Percentiles rank a stretch among this genome's conserved stretches.
These are phyloP conservation scores for Phytophthora pinifolia DNA, from an alignment of 352 stramenopile genomes.

Conservation along the genomic window DNA sequence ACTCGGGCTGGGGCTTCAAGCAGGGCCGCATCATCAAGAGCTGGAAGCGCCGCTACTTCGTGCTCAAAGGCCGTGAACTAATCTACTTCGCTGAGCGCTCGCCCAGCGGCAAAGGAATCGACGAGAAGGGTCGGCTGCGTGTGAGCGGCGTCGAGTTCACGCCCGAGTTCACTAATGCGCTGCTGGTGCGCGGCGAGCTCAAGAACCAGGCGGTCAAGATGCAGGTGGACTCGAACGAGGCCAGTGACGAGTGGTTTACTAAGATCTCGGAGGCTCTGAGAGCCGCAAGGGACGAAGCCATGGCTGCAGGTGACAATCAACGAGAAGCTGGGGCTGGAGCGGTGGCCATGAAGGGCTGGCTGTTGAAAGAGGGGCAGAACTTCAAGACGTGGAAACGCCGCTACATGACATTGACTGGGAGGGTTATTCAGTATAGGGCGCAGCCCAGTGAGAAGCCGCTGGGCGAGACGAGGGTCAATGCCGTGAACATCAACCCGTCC, in stretches of 20 bases:
- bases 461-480: conserved; percentile 64
- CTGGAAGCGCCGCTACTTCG: conserved; percentile 87
- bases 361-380: conserved; percentile 84
- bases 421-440: conserved; percentile 68
- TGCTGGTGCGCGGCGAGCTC: conserved; percentile 60
- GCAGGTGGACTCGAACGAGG: conserved; percentile 65
- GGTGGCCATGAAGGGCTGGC: conserved; percentile 68
- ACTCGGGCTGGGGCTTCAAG: conserved; percentile 79
- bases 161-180: conserved; percentile 59
- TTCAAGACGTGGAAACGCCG: conserved; percentile 89
- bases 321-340: conserved; percentile 5
- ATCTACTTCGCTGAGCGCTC: conserved; percentile 78
- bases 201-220: conserved; percentile 78
- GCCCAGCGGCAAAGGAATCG: conserved; percentile 67
- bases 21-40: conserved; percentile 80
- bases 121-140: conserved; percentile 73
- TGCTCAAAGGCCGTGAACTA: conserved; percentile 73
- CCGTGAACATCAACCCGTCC: conserved; percentile 67
- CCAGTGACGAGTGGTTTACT: conserved; percentile 59
- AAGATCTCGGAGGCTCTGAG: conserved; percentile 51
- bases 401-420: conserved; percentile 71
- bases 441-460: conserved; percentile 53
- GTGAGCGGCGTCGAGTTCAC: conserved; percentile 66
- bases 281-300: conserved; percentile 9
- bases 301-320: conserved; percentile 7